phyloP scores from a whole-genome alignment of 2,329 filamentous ascomycete species.

The Paracoccidioides brasiliensis region DNA sequence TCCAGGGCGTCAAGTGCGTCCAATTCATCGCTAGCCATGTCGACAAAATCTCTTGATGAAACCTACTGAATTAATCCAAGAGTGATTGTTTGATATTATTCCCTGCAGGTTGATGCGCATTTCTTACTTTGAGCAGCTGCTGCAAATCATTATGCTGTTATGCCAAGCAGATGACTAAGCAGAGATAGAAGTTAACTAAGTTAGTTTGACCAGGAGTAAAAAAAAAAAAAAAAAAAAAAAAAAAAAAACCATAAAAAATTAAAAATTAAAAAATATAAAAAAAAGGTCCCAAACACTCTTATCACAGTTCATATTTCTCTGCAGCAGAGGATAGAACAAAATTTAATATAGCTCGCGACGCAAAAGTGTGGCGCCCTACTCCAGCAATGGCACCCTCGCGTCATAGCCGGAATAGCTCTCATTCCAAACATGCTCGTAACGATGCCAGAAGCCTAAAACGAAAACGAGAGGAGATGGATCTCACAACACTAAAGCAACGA shows the following conservation, averaged over 20 bases:
- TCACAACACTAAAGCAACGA: conserved; percentile 29
- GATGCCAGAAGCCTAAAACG: conserved; percentile 28
- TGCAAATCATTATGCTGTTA: conserved; percentile 5
- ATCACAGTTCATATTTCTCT: not conserved
- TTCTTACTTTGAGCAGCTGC: not conserved
- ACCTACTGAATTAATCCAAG: not conserved
- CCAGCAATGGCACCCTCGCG: conserved; percentile 11
- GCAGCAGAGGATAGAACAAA: not conserved
- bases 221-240: not conserved
- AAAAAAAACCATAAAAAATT: not conserved
- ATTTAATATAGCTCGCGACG: not conserved
- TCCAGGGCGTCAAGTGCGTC: conserved; percentile 65
- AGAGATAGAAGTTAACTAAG: too few species aligned
- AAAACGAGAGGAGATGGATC: conserved; percentile 34
- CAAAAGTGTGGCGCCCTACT: not conserved
- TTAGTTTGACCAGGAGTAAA: too few species aligned
- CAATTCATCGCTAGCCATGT: conserved; percentile 34
- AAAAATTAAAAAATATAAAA: not conserved
- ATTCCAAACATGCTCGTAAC: conserved; percentile 17
- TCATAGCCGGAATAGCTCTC: conserved; percentile 9
- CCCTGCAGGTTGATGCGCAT: not conserved
- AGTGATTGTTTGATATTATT: not conserved
- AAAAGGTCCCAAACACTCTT: not conserved
- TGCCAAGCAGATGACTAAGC: conserved; percentile 27
- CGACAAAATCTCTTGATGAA: conserved; percentile 2